Percentiles rank a stretch among this genome's conserved stretches.
Evolutionary conservation across 2,329 filamentous ascomycete species (phyloP).

Genomic region (Fusarium lateritium): DNA sequence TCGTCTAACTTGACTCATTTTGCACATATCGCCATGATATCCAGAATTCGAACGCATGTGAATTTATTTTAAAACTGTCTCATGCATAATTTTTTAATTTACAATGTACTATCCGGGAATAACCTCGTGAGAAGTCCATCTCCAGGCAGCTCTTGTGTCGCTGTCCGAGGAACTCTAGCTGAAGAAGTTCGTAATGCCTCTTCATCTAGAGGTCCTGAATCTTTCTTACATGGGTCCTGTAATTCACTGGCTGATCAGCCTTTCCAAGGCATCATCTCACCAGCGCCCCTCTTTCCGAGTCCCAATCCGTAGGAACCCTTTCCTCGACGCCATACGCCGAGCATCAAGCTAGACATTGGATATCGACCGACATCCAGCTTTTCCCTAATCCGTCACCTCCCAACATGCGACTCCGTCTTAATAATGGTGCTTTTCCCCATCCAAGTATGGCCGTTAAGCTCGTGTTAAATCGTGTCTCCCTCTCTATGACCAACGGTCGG

Average conservation of each 20-base stretch:
- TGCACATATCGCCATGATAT: conserved; percentile 31
- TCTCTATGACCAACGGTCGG: conserved; percentile 33
- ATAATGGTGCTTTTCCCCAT: conserved; percentile 47
- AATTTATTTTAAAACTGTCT: conserved; percentile 40
- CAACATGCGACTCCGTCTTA: conserved; percentile 46
- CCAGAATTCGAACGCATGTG: conserved; percentile 30
- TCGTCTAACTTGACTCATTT: conserved; percentile 51
- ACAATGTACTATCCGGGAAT: conserved; percentile 40
- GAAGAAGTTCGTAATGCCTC: conserved; percentile 20
- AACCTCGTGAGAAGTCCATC: conserved; percentile 23
- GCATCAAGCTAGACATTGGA: conserved; percentile 45
- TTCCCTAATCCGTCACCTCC: conserved; percentile 41
- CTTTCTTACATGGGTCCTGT: conserved; percentile 35
- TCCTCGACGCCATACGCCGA: conserved; percentile 52
- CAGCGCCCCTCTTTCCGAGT: conserved; percentile 24
- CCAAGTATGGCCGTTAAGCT: conserved; percentile 49
- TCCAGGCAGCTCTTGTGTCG: conserved; percentile 32
- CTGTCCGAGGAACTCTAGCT: conserved; percentile 23
- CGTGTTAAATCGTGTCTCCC: conserved; percentile 43
- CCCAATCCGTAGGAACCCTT: conserved; percentile 38
- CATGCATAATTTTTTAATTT: conserved; percentile 47
- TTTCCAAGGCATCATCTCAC: conserved; percentile 33
- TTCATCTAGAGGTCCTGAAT: conserved; percentile 22
- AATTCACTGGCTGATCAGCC: conserved; percentile 34
- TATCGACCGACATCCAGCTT: conserved; percentile 39